These are phyloP conservation scores for Boletus holoroseus DNA, from an alignment of 1,284 basidiomycete genomes.

Conservation along the genomic window DNA sequence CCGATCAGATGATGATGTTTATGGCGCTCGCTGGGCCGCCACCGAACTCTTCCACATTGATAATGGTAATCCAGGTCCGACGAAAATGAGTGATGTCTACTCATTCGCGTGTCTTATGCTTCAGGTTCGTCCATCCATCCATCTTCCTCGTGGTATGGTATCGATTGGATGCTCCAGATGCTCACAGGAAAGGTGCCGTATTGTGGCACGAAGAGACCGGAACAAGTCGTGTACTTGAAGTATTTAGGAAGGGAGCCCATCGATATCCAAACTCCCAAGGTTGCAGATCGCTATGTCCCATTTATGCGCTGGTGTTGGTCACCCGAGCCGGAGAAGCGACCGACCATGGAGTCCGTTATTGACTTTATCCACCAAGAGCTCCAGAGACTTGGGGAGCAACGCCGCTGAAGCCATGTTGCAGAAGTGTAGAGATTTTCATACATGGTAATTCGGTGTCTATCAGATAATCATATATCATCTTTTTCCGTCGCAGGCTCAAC, in stretches of 20 bases:
- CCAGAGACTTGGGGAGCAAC: background rate
- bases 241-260: slow-evolving; percentile 14
- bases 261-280: slow-evolving; percentile 7
- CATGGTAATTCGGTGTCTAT: no score
- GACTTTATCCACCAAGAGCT: slow-evolving; percentile 7
- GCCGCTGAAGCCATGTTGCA: no score
- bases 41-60: slow-evolving; percentile 9
- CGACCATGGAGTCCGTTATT: slow-evolving; percentile 11
- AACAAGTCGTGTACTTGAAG: slow-evolving; percentile 17
- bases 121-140: slow-evolving; percentile 6
- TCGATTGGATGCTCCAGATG: background rate
- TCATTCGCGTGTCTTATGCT: slow-evolving; percentile 17
- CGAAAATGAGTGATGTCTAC: slow-evolving; percentile 17
- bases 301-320: slow-evolving; percentile 16
- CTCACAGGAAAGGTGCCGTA: slow-evolving; percentile 11
- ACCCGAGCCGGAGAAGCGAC: slow-evolving; percentile 7
- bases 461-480: no score
- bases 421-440: no score
- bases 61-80: background rate
- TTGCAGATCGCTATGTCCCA: slow-evolving; percentile 1
- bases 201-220: slow-evolving; percentile 9
- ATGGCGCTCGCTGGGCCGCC: slow-evolving; percentile 13
- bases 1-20: background rate
- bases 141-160: background rate
- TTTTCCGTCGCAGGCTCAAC: no score